Evolutionary conservation across 2,329 filamentous ascomycete species (phyloP).

Genomic region (Colletotrichum lentis): DNA sequence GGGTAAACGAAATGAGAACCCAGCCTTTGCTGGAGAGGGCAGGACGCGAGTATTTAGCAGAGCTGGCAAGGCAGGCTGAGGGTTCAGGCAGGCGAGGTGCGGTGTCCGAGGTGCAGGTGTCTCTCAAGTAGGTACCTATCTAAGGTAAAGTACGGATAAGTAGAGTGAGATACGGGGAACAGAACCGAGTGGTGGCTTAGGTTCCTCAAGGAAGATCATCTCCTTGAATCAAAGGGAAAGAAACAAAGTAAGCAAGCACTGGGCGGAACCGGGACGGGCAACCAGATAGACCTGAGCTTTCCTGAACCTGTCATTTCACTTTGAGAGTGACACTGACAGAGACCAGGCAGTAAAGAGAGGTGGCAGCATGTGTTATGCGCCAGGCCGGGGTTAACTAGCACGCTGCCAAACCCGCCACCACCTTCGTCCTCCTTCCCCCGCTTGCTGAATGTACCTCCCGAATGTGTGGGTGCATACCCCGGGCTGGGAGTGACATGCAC

Average conservation of each 20-base stretch:
- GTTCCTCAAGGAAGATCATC: not conserved
- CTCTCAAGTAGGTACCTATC: not conserved
- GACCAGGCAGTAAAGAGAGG: not conserved
- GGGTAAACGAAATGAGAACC: not conserved
- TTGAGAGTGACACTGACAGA: not conserved
- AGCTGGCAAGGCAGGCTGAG: conserved; percentile 5
- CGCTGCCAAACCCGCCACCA: not conserved
- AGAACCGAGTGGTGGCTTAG: not conserved
- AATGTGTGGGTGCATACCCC: not conserved
- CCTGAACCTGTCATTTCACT: too few relatives aligned
- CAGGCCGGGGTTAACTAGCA: not conserved
- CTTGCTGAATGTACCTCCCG: not conserved
- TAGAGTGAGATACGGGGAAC: too few relatives aligned
- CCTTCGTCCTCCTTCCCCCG: not conserved
- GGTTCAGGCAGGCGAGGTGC: conserved; percentile 7
- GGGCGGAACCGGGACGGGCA: not conserved
- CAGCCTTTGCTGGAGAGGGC: conserved; percentile 1
- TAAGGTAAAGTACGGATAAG: not conserved
- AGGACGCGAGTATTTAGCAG: conserved; percentile 23
- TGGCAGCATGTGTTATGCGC: conserved; percentile 21
- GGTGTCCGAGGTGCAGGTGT: not conserved
- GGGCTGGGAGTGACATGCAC: not conserved
- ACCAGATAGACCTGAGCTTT: not conserved
- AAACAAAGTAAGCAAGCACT: not conserved
- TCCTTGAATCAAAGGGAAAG: not conserved